phyloP scores from a whole-genome alignment of 2,329 filamentous ascomycete genomes.

The Xylaria sp. region DNA sequence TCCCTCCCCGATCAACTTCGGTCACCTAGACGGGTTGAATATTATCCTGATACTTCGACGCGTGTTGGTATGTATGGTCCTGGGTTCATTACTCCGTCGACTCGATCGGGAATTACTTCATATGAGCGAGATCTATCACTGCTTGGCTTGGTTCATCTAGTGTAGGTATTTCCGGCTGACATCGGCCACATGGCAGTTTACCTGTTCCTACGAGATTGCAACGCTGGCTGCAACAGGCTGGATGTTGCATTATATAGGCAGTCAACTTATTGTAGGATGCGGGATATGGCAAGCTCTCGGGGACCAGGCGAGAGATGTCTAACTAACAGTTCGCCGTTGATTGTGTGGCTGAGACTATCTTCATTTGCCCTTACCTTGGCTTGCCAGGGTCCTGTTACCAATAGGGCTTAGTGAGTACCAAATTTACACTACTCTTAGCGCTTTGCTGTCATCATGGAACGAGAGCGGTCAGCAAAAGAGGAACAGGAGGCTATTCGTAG shows the following conservation, averaged over 20 bases:
- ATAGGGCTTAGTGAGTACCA: conserved; percentile 6
- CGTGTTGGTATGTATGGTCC: neutral
- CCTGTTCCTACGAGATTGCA: neutral
- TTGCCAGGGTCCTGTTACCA: conserved; percentile 8
- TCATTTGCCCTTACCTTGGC: conserved; percentile 16
- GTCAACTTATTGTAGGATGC: neutral
- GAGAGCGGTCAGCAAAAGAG: no score
- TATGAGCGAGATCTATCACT: neutral
- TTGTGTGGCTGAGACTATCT: conserved; percentile 20
- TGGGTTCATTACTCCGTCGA: neutral
- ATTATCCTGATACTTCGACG: neutral
- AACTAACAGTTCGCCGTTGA: neutral
- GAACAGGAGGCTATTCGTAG: no score
- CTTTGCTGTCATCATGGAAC: no score
- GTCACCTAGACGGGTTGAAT: neutral
- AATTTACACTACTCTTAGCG: neutral
- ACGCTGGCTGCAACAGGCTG: neutral
- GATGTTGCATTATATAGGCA: neutral
- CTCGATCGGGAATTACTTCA: neutral
- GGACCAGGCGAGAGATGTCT: neutral
- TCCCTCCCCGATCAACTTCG: neutral
- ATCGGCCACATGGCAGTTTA: neutral
- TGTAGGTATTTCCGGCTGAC: neutral
- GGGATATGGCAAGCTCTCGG: neutral
- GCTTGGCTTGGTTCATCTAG: neutral